Percentiles rank a stretch among this genome's conserved stretches.
These are phyloP conservation scores for Cicer judaicum DNA, from an alignment of 306 rosid species.

Conservation along the genomic window DNA sequence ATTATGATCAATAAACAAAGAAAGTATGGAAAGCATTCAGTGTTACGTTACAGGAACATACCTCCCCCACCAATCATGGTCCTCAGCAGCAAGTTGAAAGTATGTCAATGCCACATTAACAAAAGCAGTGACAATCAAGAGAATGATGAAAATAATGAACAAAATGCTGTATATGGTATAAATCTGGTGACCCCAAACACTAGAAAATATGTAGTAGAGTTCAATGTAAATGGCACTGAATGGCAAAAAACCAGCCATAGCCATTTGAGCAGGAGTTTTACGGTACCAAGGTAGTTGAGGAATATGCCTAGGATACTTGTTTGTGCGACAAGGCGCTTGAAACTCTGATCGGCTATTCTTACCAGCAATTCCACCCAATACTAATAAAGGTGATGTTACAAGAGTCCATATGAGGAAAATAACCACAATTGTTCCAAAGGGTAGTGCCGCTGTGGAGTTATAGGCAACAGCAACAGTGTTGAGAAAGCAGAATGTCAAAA, in stretches of 20 bases:
- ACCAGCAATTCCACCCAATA: conserved; percentile 59
- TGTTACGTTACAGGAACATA: conserved; percentile 30
- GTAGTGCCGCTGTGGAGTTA: conserved; percentile 59
- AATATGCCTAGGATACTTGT: conserved; percentile 59
- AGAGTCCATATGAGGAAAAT: conserved; percentile 67
- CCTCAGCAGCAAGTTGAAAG: conserved; percentile 67
- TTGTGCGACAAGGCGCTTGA: conserved; percentile 58
- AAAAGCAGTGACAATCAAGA: conserved; percentile 62
- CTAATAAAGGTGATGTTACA: conserved; percentile 57
- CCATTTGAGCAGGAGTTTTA: conserved; percentile 55
- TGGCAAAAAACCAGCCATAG: conserved; percentile 58
- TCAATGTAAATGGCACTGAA: conserved; percentile 60
- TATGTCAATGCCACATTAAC: conserved; percentile 60
- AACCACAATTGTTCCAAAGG: conserved; percentile 60
- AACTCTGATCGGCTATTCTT: conserved; percentile 53
- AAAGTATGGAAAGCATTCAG: background rate
- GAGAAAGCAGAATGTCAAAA: conserved; percentile 58
- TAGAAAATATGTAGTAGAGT: conserved; percentile 57
- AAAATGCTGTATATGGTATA: conserved; percentile 56
- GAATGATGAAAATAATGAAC: conserved; percentile 58
- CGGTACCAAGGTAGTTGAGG: conserved; percentile 60
- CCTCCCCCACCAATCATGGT: conserved; percentile 75
- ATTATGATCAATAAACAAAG: background rate
- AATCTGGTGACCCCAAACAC: conserved; percentile 61
- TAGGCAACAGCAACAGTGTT: conserved; percentile 60